Conservation (phyloP, 75 land plant species). For the Cupressus sempervirens region DNA sequence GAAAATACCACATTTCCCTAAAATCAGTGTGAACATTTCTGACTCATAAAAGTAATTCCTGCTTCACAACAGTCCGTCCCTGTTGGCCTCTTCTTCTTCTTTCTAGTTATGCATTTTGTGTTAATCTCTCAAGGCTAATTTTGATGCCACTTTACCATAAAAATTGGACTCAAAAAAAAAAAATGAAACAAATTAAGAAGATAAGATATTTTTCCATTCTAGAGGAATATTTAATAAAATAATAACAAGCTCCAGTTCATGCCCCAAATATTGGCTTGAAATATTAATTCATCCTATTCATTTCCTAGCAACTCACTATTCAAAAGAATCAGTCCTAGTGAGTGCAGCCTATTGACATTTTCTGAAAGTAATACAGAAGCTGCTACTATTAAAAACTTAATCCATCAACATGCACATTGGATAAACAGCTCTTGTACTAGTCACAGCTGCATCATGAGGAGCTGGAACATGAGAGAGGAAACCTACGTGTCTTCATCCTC, state of each 20-base stretch:
- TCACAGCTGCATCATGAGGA: neutral
- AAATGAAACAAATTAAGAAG: no score
- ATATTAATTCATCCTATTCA: neutral
- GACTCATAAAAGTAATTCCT: neutral
- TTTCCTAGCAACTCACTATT: neutral
- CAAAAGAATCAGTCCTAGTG: neutral
- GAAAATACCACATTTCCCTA: neutral
- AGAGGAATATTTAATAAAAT: neutral
- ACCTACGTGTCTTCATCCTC: conserved; percentile 44
- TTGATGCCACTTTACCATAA: neutral
- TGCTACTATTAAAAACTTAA: neutral
- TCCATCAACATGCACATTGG: neutral
- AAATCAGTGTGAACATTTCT: neutral
- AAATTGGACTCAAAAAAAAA: no score
- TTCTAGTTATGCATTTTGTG: neutral
- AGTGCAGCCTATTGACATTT: neutral
- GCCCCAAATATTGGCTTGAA: neutral
- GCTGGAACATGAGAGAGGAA: conserved; percentile 40
- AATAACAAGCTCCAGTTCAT: neutral
- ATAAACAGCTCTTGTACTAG: neutral
- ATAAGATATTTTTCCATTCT: neutral
- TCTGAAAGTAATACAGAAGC: neutral
- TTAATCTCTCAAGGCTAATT: neutral
- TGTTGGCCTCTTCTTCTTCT: no score
- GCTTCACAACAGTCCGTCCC: no score